Evolutionary conservation across 2,329 filamentous ascomycete species (phyloP), one percentile per base, ranked within the genome.

Genomic region (Colletotrichum somersetense): DNA sequence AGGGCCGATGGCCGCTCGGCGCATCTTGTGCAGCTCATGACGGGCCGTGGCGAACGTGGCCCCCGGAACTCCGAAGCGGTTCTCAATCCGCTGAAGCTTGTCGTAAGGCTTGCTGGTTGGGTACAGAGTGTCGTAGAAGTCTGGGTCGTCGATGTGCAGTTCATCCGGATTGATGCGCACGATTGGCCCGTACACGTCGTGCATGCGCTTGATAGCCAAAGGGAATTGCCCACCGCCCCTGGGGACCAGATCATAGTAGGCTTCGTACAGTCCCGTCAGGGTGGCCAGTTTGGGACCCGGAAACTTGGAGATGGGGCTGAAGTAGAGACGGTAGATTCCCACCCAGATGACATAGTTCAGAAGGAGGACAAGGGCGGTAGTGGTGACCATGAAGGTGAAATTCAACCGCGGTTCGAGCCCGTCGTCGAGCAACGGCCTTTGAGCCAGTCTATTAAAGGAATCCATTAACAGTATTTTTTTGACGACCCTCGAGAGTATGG

Each of bases 161-260:
- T 79, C 76, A 50, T 74, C 50, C 8, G 82, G 82, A 69, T 77
- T 81, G 73, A 83, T 83, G 52, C 83, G 80, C 58, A 83, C 77
- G 52, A 84, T 81, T 8, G 79, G 78, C 2, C 73, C 74, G 53
- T 75, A 75, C 18, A 59, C 52, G 2, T 73, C 46, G 59, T 75
- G 74, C 55, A 75, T 44, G 14, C 61, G 26, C 30, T 57, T 58
- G 40, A 74, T 66, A 26, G 67, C n/a, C 5, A 35, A 66, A 20
- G 55, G 14, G n/a, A 62, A 68, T 38, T 72, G 62, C 5, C 68
- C 71, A 5, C 50, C 57, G 6, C 52, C 18, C 65, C 33, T 53
- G 63, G 56, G 64, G 67, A 23, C 18, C 30, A 50, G 71, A 53
- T 64, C 62, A 16, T 11, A 64, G 46, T 64, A 62, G 2, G 59